Conservation (phyloP, 2,329 filamentous ascomycete species). For the Aspergillus viridinutans region DNA sequence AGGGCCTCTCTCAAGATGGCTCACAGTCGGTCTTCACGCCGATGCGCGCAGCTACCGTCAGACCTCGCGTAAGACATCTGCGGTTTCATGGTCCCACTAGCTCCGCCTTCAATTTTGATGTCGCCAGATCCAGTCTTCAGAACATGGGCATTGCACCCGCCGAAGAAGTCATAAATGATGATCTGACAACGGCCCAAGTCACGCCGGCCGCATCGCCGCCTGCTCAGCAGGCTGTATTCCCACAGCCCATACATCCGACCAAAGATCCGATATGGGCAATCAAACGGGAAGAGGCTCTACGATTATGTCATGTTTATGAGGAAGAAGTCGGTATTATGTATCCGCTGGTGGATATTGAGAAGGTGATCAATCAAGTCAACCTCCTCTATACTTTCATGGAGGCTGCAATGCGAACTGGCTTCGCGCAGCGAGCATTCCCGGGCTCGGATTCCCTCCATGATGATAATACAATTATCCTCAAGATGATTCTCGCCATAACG, state of each 20-base stretch:
- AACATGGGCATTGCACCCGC: slow-evolving; percentile 77
- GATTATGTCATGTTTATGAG: slow-evolving; percentile 74
- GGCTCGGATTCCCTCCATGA: slow-evolving; percentile 59
- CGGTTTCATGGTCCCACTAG: slow-evolving; percentile 82
- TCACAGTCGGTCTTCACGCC: slow-evolving; percentile 36
- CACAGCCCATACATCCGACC: slow-evolving; percentile 40
- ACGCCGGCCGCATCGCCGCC: slow-evolving; percentile 49
- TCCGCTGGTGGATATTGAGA: slow-evolving; percentile 72
- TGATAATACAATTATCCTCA: slow-evolving; percentile 67
- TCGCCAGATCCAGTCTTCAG: slow-evolving; percentile 80
- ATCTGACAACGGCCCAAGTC: slow-evolving; percentile 48
- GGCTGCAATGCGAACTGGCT: slow-evolving; percentile 55
- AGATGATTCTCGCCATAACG: slow-evolving; percentile 76
- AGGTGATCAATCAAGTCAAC: slow-evolving; percentile 65
- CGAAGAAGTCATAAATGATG: slow-evolving; percentile 60
- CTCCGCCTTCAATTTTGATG: slow-evolving; percentile 76
- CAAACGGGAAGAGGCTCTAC: slow-evolving; percentile 71
- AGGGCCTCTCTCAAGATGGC: slow-evolving; percentile 35
- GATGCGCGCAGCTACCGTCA: slow-evolving; percentile 40
- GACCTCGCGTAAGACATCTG: slow-evolving; percentile 53
- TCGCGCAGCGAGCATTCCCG: slow-evolving; percentile 51
- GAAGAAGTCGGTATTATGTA: slow-evolving; percentile 94
- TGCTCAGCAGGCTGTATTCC: slow-evolving; percentile 27
- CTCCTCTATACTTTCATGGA: slow-evolving; percentile 71
- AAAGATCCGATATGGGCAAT: slow-evolving; percentile 79